Base-by-base conservation (phyloP, 192 early-diverging fungal genomes). In the Coemansia sp. region DNA sequence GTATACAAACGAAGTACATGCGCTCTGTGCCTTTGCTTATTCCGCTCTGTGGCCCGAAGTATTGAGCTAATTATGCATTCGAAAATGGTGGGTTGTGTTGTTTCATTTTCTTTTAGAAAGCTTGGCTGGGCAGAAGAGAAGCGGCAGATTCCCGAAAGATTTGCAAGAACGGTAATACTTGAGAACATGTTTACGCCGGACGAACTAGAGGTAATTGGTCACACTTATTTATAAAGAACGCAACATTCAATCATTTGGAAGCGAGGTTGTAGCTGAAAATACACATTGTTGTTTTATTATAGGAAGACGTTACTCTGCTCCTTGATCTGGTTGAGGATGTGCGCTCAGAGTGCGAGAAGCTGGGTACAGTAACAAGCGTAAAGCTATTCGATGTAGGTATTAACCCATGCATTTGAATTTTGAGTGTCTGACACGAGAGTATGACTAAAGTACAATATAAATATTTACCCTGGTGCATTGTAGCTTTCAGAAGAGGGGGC, bases 291-390 rank as follows among this genome's bases (percentile, higher is more conserved):
- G 2, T 23, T 47, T 51, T 10, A 13, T 39, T 3, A 17, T 74
- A 90, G 87, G 85, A 86, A 15, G 92, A 96, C 62, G 90, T 93
- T 7, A 85, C 89, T 0, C 60, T 96, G 43, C 56, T 98, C 30
- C 69, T 99, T 17, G 96, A 99, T 39, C 74, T 99, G 55, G 91
- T 95, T 46, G 88, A 96, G 40, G 96, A 99, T 64, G 88, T 99
- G 13, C 85, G 96, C 4, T 80, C 83, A 19, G 96, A 99, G 58
- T 95, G 94, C 64, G 94, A 95, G 61, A 92, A 90, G 54, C 62
- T 96, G 11, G 96, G 96, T 13, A 87, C 90, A 49, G 94, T 97
- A 3, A 95, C 95, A 18, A 96, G 93, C 62, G 91, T 99, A 6
- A 86, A 92, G 40, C 69, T 99, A 12, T 97, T 91, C 65, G 96